Evolutionary conservation across 2,329 filamentous ascomycete species (phyloP), one percentile per base, ranked within the genome.

Genomic region (Rhynchosporium agropyri): DNA sequence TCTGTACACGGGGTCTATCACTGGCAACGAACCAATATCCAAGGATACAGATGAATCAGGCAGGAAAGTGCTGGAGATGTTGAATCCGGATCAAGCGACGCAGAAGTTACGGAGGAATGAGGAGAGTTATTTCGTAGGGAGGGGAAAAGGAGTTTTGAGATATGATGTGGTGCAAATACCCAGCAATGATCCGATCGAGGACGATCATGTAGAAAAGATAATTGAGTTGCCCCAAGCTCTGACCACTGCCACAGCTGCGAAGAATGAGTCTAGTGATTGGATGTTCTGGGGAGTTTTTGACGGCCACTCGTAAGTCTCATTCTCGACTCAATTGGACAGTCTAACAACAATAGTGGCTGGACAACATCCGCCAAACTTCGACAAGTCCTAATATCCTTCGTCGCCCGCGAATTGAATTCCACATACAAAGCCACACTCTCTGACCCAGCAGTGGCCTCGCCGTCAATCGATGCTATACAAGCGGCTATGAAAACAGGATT

Each of bases 231-330:
- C 91, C 4, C 83, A 83, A 59, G 81, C 80, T 79, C 84, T 62
- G 45, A 81, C 77, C 71, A 67, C 40, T 73, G 71, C 29, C 71
- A 73, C 28, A 70, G 74, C 40, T 75, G 82, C 43, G 4, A 40
- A 46, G 8, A 81, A 83, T 15, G 68, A 81, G 20, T 86, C 82
- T 63, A 91, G 85, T 65, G 96, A 99, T 77, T 99, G 95, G 95
- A 98, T 98, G 92, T 99, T 99, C 76, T 99, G 96, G 95, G 95
- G 93, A 63, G 93, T 99, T 20, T 99, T 98, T 76, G 95, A 99
- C 74, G 95, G 95, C 0, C 95, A 99, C 77, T 91, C 91, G 91
- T 94, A 80, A 77, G 84, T 83, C 65, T 58, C 33, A 36, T 10
- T 40, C 9, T n/a, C 46, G 7, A 33, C 7, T 48, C 49, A 36